Percentiles rank a stretch among this genome's conserved stretches.
Evolutionary conservation across 1,284 basidiomycete species (phyloP).

Genomic region (Cryptococcus sp.): DNA sequence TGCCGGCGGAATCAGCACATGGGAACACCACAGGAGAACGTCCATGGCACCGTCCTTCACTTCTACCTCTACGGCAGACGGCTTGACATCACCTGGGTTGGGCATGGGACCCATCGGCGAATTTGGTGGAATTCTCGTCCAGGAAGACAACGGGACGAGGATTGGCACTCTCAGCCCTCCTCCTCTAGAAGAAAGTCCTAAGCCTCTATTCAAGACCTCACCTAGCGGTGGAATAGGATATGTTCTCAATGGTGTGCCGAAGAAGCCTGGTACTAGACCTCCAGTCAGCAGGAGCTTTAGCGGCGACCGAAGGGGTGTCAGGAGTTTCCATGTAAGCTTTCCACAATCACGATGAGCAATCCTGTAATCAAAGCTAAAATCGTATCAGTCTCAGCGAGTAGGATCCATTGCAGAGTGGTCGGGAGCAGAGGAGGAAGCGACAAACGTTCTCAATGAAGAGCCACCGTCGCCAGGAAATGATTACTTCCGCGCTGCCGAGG

Average conservation of each 20-base stretch:
- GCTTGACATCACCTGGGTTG: slow-evolving; percentile 31
- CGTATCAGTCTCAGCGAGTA: slow-evolving; percentile 31
- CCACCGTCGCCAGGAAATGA: slow-evolving; percentile 35
- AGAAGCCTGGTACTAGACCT: slow-evolving; percentile 22
- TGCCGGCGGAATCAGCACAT: slow-evolving; percentile 23
- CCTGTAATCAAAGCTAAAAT: background rate
- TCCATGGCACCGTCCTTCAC: slow-evolving; percentile 44
- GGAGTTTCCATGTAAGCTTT: slow-evolving; percentile 33
- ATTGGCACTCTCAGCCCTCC: slow-evolving; percentile 27
- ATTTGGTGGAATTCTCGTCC: slow-evolving; percentile 24
- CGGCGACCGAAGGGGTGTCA: slow-evolving; percentile 16
- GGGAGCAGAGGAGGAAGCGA: slow-evolving; percentile 16
- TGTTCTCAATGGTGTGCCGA: slow-evolving; percentile 47
- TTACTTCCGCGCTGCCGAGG: slow-evolving; percentile 34
- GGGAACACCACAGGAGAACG: slow-evolving; percentile 39
- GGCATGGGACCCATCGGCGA: slow-evolving; percentile 42
- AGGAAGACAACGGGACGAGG: slow-evolving; percentile 13
- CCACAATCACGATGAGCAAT: background rate
- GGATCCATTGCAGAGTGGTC: slow-evolving; percentile 43
- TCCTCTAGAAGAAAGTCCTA: slow-evolving; percentile 25
- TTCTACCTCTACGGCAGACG: slow-evolving; percentile 35
- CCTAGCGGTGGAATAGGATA: slow-evolving; percentile 43
- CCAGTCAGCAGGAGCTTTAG: slow-evolving; percentile 27
- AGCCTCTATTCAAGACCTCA: slow-evolving; percentile 30
- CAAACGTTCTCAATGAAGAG: slow-evolving; percentile 20